A percentile compares a stretch with the other conserved stretches of the same genome.
Conservation (phyloP, 305 asterid species). For the Fraxinus greggii region DNA sequence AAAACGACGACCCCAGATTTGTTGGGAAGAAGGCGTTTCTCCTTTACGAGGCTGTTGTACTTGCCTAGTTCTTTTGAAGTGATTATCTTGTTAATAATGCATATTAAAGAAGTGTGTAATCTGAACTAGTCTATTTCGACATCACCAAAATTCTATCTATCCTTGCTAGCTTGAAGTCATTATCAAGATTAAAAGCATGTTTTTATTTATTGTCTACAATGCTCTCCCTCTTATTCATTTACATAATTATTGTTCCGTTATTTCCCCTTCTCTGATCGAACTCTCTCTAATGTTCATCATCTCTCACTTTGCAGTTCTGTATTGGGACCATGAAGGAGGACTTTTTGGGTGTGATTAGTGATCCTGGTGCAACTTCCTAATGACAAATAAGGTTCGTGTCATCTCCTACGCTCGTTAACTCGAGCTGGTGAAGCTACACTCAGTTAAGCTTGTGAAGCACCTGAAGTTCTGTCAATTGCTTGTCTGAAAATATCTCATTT, state of each 20-base stretch:
- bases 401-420: background rate
- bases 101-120: background rate
- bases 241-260: background rate
- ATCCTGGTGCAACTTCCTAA: constrained; percentile 59
- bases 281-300: background rate
- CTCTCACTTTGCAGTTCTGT: constrained; percentile 59
- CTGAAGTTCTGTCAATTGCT: background rate
- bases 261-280: background rate
- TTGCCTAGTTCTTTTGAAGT: background rate
- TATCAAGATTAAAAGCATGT: background rate
- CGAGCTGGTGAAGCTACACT: background rate
- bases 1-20: background rate
- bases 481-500: background rate
- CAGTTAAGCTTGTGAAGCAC: background rate
- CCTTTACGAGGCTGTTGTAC: background rate
- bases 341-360: constrained; percentile 74
- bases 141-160: background rate
- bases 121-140: background rate
- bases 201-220: background rate
- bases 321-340: constrained; percentile 83
- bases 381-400: background rate
- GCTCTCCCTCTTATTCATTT: background rate
- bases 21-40: background rate
- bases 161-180: background rate
- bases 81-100: background rate